Conservation (phyloP, 306 rosid genomes). For the Gastrolobium bilobum region DNA sequence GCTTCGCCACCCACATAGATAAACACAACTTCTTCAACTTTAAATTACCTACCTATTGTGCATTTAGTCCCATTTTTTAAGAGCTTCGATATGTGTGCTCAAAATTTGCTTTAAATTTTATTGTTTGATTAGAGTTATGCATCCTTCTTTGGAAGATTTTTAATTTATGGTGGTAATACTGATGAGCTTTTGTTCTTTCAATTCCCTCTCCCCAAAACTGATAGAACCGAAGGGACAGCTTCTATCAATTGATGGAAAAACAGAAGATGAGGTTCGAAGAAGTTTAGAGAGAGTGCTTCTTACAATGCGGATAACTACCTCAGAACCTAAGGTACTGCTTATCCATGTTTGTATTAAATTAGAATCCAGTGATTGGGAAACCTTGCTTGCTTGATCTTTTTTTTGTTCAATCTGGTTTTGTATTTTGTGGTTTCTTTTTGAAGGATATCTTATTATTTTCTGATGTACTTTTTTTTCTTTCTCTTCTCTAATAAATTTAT, state of each 20-base stretch:
- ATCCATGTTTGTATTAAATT: conserved; percentile 27
- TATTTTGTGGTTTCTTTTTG: conserved; percentile 23
- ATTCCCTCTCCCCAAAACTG: conserved; percentile 40
- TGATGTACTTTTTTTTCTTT: conserved; percentile 27
- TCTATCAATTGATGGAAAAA: conserved; percentile 90
- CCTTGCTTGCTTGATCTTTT: conserved; percentile 25
- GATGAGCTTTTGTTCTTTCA: conserved; percentile 25
- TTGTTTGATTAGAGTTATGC: conserved; percentile 26
- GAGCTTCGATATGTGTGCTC: conserved; percentile 4
- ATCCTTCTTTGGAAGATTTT: conserved; percentile 39
- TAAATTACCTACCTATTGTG: conserved; percentile 15
- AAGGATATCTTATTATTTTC: conserved; percentile 36
- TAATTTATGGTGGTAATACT: conserved; percentile 32
- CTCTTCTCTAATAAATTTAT: conserved; percentile 12
- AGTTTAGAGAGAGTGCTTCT: conserved; percentile 95
- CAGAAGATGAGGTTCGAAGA: conserved; percentile 85
- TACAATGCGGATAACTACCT: conserved; percentile 87
- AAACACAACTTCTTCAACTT: conserved; percentile 18
- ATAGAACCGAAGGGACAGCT: conserved; percentile 98
- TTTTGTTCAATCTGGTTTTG: conserved; percentile 13
- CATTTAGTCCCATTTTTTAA: conserved; percentile 13
- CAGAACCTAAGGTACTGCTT: conserved; percentile 91
- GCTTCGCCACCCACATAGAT: conserved; percentile 19
- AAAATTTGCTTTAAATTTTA: conserved; percentile 24
- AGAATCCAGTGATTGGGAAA: conserved; percentile 31